Evolutionary conservation across 495 filamentous ascomycete genomes (phyloP).

Genomic region (Neurospora pannonica): DNA sequence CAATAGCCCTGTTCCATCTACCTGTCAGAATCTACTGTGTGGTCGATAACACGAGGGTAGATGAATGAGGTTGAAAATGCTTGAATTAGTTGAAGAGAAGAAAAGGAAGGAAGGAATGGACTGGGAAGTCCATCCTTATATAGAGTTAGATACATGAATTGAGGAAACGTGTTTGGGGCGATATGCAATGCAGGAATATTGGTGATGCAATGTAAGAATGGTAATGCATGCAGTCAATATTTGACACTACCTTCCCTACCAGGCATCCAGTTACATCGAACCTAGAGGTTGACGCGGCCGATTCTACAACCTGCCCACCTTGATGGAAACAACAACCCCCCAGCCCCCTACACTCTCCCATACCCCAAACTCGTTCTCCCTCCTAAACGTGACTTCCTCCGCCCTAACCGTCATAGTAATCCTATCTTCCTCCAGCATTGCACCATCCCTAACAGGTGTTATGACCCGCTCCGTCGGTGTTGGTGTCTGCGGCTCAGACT

Average conservation of each 20-base stretch:
- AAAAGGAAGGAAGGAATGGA: too few species aligned
- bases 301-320: not conserved
- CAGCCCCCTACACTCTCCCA: conserved; percentile 42
- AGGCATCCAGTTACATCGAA: not conserved
- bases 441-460: not conserved
- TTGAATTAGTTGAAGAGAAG: too few species aligned
- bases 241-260: not conserved
- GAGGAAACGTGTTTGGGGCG: too few species aligned
- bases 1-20: not conserved
- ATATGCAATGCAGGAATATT: too few species aligned
- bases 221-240: too few species aligned
- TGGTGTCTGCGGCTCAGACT: not conserved
- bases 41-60: too few species aligned
- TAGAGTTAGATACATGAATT: too few species aligned
- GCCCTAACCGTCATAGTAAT: conserved; percentile 34
- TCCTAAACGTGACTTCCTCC: conserved; percentile 43
- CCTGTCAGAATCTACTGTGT: too few species aligned
- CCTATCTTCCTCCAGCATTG: conserved; percentile 3
- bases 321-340: conserved; percentile 36
- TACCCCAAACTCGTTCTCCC: conserved; percentile 44
- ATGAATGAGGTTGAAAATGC: too few species aligned
- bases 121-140: too few species aligned
- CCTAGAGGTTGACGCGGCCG: not conserved
- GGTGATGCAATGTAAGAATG: too few species aligned
- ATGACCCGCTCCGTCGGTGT: not conserved